Evolutionary conservation across 441 rosid species (phyloP).

Genomic region (Viola pubescens): DNA sequence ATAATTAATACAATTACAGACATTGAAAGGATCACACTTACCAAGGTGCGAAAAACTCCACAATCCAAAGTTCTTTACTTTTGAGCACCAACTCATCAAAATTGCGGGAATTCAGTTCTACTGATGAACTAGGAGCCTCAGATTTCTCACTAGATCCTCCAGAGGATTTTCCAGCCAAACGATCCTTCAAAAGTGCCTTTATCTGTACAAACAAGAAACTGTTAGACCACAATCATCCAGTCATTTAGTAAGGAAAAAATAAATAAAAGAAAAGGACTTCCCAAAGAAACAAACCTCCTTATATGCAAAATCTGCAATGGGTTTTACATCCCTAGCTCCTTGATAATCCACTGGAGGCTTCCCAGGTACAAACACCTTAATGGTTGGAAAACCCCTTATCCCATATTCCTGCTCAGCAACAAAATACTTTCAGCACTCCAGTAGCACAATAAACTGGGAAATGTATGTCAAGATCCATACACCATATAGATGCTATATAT

Average conservation of each 20-base stretch:
- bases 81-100: conserved; percentile 88
- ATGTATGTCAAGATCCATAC: neutral
- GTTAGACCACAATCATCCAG: neutral
- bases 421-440: conserved; percentile 6
- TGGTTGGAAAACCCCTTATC: conserved; percentile 86
- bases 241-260: neutral
- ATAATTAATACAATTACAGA: conserved; percentile 7
- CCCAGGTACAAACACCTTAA: conserved; percentile 89
- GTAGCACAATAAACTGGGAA: neutral
- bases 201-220: conserved; percentile 35
- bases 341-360: conserved; percentile 88
- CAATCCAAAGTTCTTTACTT: conserved; percentile 95
- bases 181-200: conserved; percentile 79
- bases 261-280: neutral
- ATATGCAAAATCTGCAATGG: conserved; percentile 80
- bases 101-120: conserved; percentile 68
- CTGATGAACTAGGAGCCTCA: conserved; percentile 56
- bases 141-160: conserved; percentile 81
- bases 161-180: conserved; percentile 68
- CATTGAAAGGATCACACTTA: conserved; percentile 33
- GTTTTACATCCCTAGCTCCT: conserved; percentile 93
- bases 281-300: conserved; percentile 54
- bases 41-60: conserved; percentile 99
- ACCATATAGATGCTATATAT: neutral
- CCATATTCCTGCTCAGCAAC: conserved; percentile 70